Evolutionary conservation across 441 rosid genomes (phyloP).

Genomic region (Breynia disticha): DNA sequence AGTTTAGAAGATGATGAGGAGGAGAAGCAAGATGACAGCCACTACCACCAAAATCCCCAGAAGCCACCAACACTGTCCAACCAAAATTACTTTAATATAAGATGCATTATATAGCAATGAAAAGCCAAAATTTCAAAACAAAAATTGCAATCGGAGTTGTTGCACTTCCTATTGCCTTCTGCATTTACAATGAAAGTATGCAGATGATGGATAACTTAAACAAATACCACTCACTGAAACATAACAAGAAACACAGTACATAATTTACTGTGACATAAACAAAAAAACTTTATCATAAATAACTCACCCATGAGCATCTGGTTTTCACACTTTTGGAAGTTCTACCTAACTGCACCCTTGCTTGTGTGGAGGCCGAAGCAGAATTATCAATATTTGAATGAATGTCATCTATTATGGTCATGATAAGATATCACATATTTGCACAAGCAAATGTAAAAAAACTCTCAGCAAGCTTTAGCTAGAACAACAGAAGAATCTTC

Average conservation of each 20-base stretch:
- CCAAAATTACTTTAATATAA: too few relatives aligned
- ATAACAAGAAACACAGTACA: background rate
- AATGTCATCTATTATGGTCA: conserved; percentile 41
- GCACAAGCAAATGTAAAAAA: too few relatives aligned
- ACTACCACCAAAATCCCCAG: conserved; percentile 40
- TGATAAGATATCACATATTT: too few relatives aligned
- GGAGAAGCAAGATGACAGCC: conserved; percentile 33
- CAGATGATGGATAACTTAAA: background rate
- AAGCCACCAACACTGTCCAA: conserved; percentile 72
- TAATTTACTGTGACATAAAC: too few relatives aligned
- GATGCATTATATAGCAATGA: too few relatives aligned
- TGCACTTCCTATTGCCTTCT: background rate
- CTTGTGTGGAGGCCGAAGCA: conserved; percentile 40
- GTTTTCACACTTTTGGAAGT: conserved; percentile 55
- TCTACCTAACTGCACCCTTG: conserved; percentile 41
- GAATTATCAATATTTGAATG: conserved; percentile 52
- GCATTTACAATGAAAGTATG: background rate
- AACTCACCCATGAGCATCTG: conserved; percentile 50
- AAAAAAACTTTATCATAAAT: background rate
- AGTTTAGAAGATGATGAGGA: conserved; percentile 36
- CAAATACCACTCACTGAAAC: too few relatives aligned
- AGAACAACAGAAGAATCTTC: too few relatives aligned
- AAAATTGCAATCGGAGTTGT: background rate
- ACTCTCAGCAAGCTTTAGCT: too few relatives aligned
- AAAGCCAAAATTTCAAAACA: too few relatives aligned